These are phyloP conservation scores for Artemisia annua DNA, from an alignment of 129 eudicot genomes.

Conservation along the genomic window DNA sequence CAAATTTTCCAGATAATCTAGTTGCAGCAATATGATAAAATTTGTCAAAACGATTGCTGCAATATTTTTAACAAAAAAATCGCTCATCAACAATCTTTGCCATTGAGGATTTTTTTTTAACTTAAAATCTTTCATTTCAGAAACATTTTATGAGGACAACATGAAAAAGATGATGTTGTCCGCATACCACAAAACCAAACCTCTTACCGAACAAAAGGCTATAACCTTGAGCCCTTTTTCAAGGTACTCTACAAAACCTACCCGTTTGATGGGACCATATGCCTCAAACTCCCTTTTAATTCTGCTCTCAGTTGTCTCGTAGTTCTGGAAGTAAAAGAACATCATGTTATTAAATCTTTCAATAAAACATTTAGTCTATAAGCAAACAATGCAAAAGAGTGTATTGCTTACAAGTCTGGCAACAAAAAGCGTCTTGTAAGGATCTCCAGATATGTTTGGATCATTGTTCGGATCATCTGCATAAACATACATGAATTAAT, in stretches of 20 bases:
- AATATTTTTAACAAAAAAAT: not conserved
- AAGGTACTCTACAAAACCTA: slow-evolving; percentile 79
- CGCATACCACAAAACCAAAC: slow-evolving; percentile 33
- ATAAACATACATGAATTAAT: not conserved
- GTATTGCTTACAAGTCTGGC: slow-evolving; percentile 81
- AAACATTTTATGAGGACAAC: slow-evolving; percentile 24
- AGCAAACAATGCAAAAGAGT: slow-evolving; percentile 12
- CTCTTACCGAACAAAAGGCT: slow-evolving; percentile 87
- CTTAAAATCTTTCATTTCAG: not conserved
- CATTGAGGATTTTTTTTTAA: not conserved
- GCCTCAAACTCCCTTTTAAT: slow-evolving; percentile 99
- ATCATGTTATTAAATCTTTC: slow-evolving; percentile 8
- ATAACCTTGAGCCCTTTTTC: slow-evolving; percentile 67
- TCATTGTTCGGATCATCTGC: slow-evolving; percentile 86
- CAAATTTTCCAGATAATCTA: not conserved
- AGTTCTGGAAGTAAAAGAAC: slow-evolving; percentile 56
- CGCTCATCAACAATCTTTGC: slow-evolving; percentile 14
- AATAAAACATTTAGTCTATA: slow-evolving; percentile 13
- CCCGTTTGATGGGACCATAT: slow-evolving; percentile 99
- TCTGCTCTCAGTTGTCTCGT: slow-evolving; percentile 98
- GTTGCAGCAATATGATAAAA: not conserved
- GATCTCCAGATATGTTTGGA: slow-evolving; percentile 95
- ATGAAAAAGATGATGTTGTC: slow-evolving; percentile 20
- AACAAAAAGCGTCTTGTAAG: slow-evolving; percentile 91
- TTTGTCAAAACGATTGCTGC: slow-evolving; percentile 13